Evolutionary conservation across 345 rosid genomes (phyloP).

Genomic region (Lepidium aucheri): DNA sequence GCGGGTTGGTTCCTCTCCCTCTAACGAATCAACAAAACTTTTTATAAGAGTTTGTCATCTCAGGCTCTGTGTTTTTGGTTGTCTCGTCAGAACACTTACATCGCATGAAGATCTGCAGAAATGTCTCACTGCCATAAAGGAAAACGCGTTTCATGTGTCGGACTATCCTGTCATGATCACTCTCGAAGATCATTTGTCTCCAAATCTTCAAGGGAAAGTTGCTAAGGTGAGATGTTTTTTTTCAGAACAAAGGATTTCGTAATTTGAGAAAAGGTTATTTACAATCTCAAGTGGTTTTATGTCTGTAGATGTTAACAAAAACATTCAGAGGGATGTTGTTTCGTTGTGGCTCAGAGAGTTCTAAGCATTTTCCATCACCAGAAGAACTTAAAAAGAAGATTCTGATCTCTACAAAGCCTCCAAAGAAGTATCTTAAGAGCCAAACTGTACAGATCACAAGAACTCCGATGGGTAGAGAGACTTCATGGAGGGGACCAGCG

Average conservation of each 20-base stretch:
- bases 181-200: slow-evolving; percentile 71
- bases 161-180: slow-evolving; percentile 77
- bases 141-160: slow-evolving; percentile 51
- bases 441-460: slow-evolving; percentile 1
- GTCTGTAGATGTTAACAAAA: slow-evolving; percentile 43
- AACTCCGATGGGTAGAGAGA: neutral
- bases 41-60: neutral
- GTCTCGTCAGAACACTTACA: slow-evolving; percentile 49
- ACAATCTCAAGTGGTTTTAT: neutral
- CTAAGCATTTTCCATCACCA: slow-evolving; percentile 58
- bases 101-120: slow-evolving; percentile 50
- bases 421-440: slow-evolving; percentile 48
- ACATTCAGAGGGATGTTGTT: slow-evolving; percentile 46
- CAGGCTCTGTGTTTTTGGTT: neutral
- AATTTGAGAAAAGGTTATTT: neutral
- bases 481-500: slow-evolving; percentile 9
- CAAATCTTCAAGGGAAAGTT: slow-evolving; percentile 50
- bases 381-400: slow-evolving; percentile 44
- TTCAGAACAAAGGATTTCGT: neutral
- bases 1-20: slow-evolving; percentile 43
- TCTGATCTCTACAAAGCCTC: slow-evolving; percentile 87
- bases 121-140: slow-evolving; percentile 58
- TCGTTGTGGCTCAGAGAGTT: slow-evolving; percentile 29
- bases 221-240: slow-evolving; percentile 37
- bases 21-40: neutral